Percentiles rank a stretch among this genome's conserved stretches.
These are phyloP conservation scores for Colletotrichum sp. DNA, from an alignment of 2,329 filamentous ascomycete species.

Conservation along the genomic window DNA sequence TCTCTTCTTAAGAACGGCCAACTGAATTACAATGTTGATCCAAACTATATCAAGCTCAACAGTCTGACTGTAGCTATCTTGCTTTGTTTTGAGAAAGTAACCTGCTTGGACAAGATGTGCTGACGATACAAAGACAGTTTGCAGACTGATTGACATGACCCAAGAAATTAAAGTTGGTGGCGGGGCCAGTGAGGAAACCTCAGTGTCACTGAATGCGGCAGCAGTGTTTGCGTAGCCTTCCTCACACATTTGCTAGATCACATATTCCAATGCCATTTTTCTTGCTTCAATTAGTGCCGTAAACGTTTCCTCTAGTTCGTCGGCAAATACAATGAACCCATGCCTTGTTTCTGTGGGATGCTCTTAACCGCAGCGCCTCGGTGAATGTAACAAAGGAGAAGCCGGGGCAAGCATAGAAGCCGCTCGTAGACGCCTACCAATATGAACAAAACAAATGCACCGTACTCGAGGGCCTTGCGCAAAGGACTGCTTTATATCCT, in stretches of 20 bases:
- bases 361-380: background rate
- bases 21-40: constrained; percentile 22
- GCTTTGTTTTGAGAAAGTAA: background rate
- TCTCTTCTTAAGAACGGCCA: constrained; percentile 24
- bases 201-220: background rate
- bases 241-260: background rate
- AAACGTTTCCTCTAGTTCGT: background rate
- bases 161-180: background rate
- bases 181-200: background rate
- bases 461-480: background rate
- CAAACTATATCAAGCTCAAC: constrained; percentile 23
- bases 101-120: background rate
- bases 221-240: background rate
- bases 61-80: constrained; percentile 19
- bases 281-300: background rate
- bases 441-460: background rate
- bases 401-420: background rate
- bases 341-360: background rate
- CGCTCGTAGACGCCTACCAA: background rate
- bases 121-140: background rate
- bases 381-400: background rate
- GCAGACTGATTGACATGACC: background rate
- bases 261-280: background rate
- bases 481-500: background rate
- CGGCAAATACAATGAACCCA: background rate